Evolutionary conservation across 306 rosid genomes (phyloP), one percentile per base, ranked within the genome.

Genomic region (Fragaria nilgerrensis): DNA sequence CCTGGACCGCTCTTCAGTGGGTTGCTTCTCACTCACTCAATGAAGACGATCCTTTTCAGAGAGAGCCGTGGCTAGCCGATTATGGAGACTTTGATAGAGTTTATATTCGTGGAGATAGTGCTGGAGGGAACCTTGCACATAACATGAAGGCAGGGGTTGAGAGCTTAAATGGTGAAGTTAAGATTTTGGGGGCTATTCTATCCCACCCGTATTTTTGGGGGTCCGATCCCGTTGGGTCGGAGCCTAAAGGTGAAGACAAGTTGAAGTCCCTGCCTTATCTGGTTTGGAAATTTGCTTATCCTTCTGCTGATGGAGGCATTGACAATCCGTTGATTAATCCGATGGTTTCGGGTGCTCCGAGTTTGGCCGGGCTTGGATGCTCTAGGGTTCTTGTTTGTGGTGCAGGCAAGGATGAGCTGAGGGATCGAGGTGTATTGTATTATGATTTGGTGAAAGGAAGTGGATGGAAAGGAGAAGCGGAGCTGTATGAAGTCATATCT

Each of bases 101-200:
- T 3, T 87, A 69, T 36, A n/a, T 87, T 2, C 89, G 87, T 0
- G 90, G 91, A 6, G 90, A 87, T 0, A 85, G 91, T 17, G 79
- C 87, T 0, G 90, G 91, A 15, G 87, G 49, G 0, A 86, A 84
- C 13, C n/a, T 84, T 34, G 86, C 52, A 6, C 87, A 90, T 7
- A 86, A 81, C 39, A 82, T 90, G 79, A 84, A 74, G 39, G 83
- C 83, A 2, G 89, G 89, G 11, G 62, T 48, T 7, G 88, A 87
- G 63, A 25, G 25, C 34, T 64, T 89, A 53, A 64, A 76, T 1
- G 78, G 78, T 13, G 82, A 80, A 10, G 79, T 84, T 5, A 79
- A 69, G 56, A 16, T 82, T 16, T 2, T 10, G 17, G 90, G 86
- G 27, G 82, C 86, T 16, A 77, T 85, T 71, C 27, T 71, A 13